Conservation (phyloP, 495 filamentous ascomycete genomes). For the Melanomma pulvis-pyrius region DNA sequence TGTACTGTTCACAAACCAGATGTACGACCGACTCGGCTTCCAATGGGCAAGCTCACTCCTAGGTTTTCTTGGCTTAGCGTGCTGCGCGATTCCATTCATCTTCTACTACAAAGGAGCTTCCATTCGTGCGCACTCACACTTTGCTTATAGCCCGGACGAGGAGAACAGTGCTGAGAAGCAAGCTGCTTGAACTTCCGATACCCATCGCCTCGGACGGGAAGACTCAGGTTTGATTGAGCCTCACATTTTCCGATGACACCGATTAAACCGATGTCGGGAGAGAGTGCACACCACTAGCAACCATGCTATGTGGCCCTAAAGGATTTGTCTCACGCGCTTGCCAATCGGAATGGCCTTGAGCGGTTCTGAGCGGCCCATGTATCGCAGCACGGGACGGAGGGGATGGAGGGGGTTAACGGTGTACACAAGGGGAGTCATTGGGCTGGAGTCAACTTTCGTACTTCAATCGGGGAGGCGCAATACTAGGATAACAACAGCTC, state of each 20-base stretch:
- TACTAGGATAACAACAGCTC: no score
- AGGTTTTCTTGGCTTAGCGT: constrained; percentile 70
- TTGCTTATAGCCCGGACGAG: constrained; percentile 64
- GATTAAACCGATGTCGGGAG: background rate
- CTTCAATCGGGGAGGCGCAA: no score
- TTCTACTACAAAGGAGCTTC: constrained; percentile 74
- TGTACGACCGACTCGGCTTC: constrained; percentile 67
- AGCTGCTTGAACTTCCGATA: background rate
- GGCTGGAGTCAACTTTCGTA: no score
- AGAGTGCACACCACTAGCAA: background rate
- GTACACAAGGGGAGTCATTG: background rate
- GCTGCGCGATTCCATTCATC: constrained; percentile 74
- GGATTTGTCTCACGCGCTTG: background rate
- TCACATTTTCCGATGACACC: background rate
- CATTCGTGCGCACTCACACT: constrained; percentile 67
- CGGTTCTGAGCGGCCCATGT: background rate
- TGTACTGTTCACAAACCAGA: constrained; percentile 79
- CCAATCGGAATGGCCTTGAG: background rate
- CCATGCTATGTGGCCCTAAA: background rate
- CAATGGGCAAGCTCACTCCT: constrained; percentile 75
- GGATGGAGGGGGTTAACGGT: background rate
- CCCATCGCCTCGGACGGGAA: background rate
- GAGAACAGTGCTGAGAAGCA: constrained; percentile 24
- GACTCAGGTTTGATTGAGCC: background rate
- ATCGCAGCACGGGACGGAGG: background rate